These are phyloP conservation scores for Thielaviopsis populi DNA, from an alignment of 2,329 filamentous ascomycete genomes.

Conservation along the genomic window DNA sequence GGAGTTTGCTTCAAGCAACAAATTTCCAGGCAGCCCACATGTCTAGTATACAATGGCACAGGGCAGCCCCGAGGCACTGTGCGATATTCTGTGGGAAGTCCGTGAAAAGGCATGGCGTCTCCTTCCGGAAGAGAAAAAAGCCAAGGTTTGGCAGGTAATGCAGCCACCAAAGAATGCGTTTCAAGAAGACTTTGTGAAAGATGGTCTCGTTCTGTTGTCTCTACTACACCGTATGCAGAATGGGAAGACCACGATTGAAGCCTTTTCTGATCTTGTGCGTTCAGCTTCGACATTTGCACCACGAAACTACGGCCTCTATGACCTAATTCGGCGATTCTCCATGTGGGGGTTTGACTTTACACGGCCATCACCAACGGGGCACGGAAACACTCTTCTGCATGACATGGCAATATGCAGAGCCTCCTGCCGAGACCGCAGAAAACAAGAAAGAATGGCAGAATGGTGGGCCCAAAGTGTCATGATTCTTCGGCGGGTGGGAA, in stretches of 20 bases:
- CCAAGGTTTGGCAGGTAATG: slow-evolving; percentile 13
- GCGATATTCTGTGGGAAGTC: slow-evolving; percentile 14
- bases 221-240: slow-evolving; percentile 2
- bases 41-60: slow-evolving; percentile 11
- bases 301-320: slow-evolving; percentile 7
- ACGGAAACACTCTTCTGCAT: slow-evolving; percentile 13
- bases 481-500: slow-evolving; percentile 3
- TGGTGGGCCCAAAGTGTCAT: slow-evolving; percentile 11
- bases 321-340: slow-evolving; percentile 5
- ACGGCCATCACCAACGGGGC: not conserved
- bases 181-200: not conserved
- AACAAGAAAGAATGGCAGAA: slow-evolving; percentile 1
- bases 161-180: slow-evolving; percentile 11
- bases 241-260: not conserved
- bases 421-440: not conserved
- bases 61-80: slow-evolving; percentile 1
- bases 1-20: slow-evolving; percentile 9
- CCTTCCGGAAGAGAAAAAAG: not conserved
- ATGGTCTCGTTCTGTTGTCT: slow-evolving; percentile 2
- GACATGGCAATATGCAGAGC: slow-evolving; percentile 9
- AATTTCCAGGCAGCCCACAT: slow-evolving; percentile 7
- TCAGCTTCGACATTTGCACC: slow-evolving; percentile 7
- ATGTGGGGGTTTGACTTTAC: slow-evolving; percentile 12
- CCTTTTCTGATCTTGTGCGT: slow-evolving; percentile 5
- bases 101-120: slow-evolving; percentile 12